Evolutionary conservation across 2,329 filamentous ascomycete species (phyloP), one percentile per base, ranked within the genome.

Genomic region (Didymella pinodella): DNA sequence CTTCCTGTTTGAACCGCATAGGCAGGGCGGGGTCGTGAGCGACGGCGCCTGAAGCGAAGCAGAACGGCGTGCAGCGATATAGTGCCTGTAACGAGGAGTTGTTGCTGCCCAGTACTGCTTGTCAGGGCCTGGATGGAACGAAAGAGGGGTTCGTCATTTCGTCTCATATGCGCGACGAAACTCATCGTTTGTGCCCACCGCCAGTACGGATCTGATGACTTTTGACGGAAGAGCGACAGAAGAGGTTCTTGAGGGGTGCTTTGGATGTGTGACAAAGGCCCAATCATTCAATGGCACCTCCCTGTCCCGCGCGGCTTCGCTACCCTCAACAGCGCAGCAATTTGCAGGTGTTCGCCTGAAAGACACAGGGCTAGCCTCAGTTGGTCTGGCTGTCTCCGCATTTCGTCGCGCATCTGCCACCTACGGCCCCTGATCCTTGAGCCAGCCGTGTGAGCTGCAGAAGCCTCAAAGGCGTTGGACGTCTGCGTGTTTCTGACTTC

Each of bases 391-490:
- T 69, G 70, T 77, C 75, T 76, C 75, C 75, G 75, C 75, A 76
- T 77, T 77, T 69, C 64, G 61, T 72, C 73, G 71, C 73, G 70
- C 72, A 73, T 74, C 71, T 73, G 71, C 73, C 73, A 71, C 71
- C 68, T 57, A 71, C 65, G 75, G 71, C 75, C 75, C 75, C 74
- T 76, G 72, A 76, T 69, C 73, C 72, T 75, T 74, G 72, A 64
- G 70, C 67, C 62, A 68, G 68, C 71, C 69, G 70, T 73, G 70
- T 66, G 67, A 72, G 69, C 63, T 73, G 73, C 73, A 74, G 71
- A 77, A 75, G 72, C 75, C 73, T 76, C 75, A 77, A 76, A 77
- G 73, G 73, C 72, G 73, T 76, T 74, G 70, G 59, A 66, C 54
- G 65, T 70, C 68, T 72, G 70, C 72, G 64, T 68, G 68, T 66